These are phyloP conservation scores for Pyrus bretschneideri DNA, from an alignment of 306 rosid genomes.

Conservation along the genomic window DNA sequence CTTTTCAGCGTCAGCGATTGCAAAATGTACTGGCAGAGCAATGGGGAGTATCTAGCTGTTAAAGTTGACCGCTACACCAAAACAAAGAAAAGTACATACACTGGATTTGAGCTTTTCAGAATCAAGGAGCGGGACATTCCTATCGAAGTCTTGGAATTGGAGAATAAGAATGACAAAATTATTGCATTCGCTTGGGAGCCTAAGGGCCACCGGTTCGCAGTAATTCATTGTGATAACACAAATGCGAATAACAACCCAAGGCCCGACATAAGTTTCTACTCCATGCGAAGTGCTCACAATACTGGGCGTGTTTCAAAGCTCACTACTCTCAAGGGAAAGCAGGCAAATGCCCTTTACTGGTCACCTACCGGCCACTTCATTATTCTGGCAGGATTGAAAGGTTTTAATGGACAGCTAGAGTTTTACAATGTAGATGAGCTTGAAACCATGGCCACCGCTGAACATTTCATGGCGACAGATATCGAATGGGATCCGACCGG, in stretches of 20 bases:
- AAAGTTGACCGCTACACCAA: constrained; percentile 69
- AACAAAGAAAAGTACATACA: constrained; percentile 70
- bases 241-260: constrained; percentile 32
- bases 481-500: constrained; percentile 95
- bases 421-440: constrained; percentile 78
- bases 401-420: constrained; percentile 64
- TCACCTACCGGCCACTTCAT: constrained; percentile 72
- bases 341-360: constrained; percentile 83
- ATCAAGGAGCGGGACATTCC: constrained; percentile 83
- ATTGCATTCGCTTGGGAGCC: constrained; percentile 98
- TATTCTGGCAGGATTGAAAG: constrained; percentile 74
- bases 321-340: constrained; percentile 72
- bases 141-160: constrained; percentile 77
- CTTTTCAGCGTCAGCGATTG: constrained; percentile 81
- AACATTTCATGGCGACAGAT: constrained; percentile 78
- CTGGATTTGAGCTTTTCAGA: constrained; percentile 80
- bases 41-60: constrained; percentile 85
- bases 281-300: constrained; percentile 56
- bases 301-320: constrained; percentile 75
- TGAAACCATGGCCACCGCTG: constrained; percentile 75
- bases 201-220: constrained; percentile 72
- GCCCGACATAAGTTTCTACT: constrained; percentile 72
- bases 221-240: constrained; percentile 64
- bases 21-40: constrained; percentile 91
- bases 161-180: constrained; percentile 83